phyloP scores from a whole-genome alignment of 1,284 basidiomycete species.

The Volvariella volvacea region DNA sequence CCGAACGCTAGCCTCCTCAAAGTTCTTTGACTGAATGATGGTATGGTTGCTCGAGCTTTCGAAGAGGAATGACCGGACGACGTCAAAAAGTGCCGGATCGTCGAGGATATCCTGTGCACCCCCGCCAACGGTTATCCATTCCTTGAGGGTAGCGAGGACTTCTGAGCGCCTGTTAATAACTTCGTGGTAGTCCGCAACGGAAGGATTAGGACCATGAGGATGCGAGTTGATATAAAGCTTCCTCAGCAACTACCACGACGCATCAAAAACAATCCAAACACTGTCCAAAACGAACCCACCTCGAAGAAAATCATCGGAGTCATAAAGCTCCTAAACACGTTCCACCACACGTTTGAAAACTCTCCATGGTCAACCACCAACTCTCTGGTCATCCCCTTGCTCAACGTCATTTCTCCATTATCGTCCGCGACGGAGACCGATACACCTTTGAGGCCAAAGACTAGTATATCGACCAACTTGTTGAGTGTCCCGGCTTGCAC shows the following conservation, averaged over 20 bases:
- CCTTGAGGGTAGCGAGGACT: constrained; percentile 55
- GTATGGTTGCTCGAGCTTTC: constrained; percentile 38
- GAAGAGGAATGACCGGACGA: constrained; percentile 49
- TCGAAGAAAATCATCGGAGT: constrained; percentile 77
- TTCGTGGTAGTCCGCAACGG: constrained; percentile 33
- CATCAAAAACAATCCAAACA: constrained; percentile 1
- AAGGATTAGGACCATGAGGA: constrained; percentile 28
- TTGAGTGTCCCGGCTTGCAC: constrained; percentile 75
- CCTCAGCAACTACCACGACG: constrained; percentile 48
- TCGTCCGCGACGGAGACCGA: constrained; percentile 76
- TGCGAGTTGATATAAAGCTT: constrained; percentile 60
- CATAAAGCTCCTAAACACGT: constrained; percentile 70
- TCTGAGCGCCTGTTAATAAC: constrained; percentile 43
- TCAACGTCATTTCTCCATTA: constrained; percentile 72
- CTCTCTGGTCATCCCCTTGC: constrained; percentile 62
- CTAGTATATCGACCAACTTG: constrained; percentile 63
- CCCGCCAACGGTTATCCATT: constrained; percentile 65
- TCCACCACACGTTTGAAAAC: constrained; percentile 75
- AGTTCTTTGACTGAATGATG: constrained; percentile 31
- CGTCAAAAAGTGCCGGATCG: constrained; percentile 52
- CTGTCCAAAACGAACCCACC: constrained; percentile 33
- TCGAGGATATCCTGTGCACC: constrained; percentile 74
- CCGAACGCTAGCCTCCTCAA: constrained; percentile 33
- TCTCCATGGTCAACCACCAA: constrained; percentile 64
- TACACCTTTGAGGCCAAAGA: constrained; percentile 71